These are phyloP conservation scores for Seminavis robusta DNA, from an alignment of 108 stramenopile species.

Conservation along the genomic window DNA sequence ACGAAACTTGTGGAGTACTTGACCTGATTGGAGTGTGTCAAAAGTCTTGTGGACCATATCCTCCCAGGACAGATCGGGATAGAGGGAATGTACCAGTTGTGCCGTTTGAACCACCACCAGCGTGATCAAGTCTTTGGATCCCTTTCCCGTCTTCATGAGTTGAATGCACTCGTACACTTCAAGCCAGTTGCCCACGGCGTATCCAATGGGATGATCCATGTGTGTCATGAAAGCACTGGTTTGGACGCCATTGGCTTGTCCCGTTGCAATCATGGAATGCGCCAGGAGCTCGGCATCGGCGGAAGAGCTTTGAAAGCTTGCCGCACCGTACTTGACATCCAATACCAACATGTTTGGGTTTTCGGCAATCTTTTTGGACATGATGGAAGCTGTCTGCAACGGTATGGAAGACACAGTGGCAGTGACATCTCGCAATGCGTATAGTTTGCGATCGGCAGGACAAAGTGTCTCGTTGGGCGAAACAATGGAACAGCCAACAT, in stretches of 20 bases:
- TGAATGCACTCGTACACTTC: conserved; percentile 79
- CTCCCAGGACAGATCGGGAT: conserved; percentile 19
- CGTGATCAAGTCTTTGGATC: conserved; percentile 44
- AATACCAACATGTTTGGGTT: conserved; percentile 68
- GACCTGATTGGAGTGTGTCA: conserved; percentile 49
- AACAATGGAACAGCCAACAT: conserved; percentile 59
- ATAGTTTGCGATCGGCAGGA: conserved; percentile 76
- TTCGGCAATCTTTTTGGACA: conserved; percentile 87
- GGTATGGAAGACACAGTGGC: conserved; percentile 66
- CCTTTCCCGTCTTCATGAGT: conserved; percentile 10
- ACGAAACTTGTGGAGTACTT: conserved; percentile 56
- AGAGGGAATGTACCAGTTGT: conserved; percentile 58
- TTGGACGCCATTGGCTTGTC: conserved; percentile 60
- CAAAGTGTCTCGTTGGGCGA: conserved; percentile 54
- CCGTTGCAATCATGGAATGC: conserved; percentile 60
- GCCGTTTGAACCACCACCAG: conserved; percentile 60
- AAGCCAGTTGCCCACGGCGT: conserved; percentile 78
- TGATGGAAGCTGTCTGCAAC: conserved; percentile 70
- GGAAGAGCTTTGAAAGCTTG: conserved; percentile 49
- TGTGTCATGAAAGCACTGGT: conserved; percentile 76
- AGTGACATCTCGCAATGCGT: conserved; percentile 83
- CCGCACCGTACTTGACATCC: conserved; percentile 79
- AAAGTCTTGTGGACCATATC: conserved; percentile 39
- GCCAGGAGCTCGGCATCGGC: conserved; percentile 63
- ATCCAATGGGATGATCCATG: conserved; percentile 75